Conservation (phyloP, 179 eudicot species). For the Spinacia oleracea region DNA sequence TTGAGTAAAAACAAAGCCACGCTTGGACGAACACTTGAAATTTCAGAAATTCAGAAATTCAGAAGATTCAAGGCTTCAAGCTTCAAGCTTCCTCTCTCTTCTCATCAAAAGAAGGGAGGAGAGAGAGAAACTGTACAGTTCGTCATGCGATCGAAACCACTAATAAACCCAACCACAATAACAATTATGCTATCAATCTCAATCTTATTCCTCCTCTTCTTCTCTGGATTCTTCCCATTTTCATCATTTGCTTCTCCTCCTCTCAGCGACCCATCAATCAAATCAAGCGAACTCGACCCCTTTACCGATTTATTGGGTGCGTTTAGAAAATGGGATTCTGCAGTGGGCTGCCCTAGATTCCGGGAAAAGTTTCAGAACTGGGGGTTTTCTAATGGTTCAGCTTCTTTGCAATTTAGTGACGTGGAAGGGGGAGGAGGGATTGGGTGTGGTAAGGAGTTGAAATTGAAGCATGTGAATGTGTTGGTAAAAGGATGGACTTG, state of each 20-base stretch:
- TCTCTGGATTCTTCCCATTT: constrained; percentile 56
- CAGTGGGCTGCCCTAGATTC: constrained; percentile 71
- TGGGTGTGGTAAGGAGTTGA: constrained; percentile 52
- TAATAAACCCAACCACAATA: constrained; percentile 40
- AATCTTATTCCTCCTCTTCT: constrained; percentile 50
- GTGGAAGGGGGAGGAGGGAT: constrained; percentile 30
- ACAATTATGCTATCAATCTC: constrained; percentile 47
- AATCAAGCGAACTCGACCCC: constrained; percentile 50
- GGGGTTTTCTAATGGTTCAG: constrained; percentile 37
- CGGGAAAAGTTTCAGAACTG: constrained; percentile 41
- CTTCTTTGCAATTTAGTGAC: constrained; percentile 44
- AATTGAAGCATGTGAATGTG: constrained; percentile 69
- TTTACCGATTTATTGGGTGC: constrained; percentile 54
- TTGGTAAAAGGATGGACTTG: constrained; percentile 96
- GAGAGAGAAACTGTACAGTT: not conserved
- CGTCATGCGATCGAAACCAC: constrained; percentile 42
- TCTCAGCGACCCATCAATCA: constrained; percentile 20
- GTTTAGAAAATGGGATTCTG: constrained; percentile 64
- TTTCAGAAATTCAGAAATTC: not conserved
- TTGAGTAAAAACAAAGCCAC: too few species aligned
- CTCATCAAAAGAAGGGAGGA: not conserved
- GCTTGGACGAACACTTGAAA: not conserved
- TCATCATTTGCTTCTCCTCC: constrained; percentile 50
- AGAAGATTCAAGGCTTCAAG: too few species aligned
- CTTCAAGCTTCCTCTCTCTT: constrained; percentile 6